A percentile compares a stretch with the other conserved stretches of the same genome.
Conservation (phyloP, 176 grass and related monocot genomes). For the Aegilops umbellulata region DNA sequence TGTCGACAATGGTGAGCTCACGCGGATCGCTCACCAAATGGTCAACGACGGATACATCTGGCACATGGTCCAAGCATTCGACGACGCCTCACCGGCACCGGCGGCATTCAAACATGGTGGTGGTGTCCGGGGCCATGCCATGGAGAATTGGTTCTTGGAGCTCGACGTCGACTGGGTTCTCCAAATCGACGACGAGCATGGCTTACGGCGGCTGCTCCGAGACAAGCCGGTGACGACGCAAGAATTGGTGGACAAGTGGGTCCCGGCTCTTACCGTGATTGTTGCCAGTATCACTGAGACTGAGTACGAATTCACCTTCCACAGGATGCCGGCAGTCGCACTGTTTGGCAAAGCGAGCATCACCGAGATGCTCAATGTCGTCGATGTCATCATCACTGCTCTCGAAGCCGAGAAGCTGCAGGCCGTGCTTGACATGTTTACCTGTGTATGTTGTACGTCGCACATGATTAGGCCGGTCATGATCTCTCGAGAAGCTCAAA, state of each 20-base stretch:
- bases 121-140: neutral
- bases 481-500: neutral
- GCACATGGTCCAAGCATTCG: too few species aligned
- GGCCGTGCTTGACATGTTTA: neutral
- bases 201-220: too few species aligned
- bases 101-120: neutral
- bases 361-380: neutral
- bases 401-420: neutral
- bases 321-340: accelerated
- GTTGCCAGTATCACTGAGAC: neutral
- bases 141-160: neutral
- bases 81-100: too few species aligned
- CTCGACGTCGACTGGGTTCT: neutral
- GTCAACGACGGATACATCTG: too few species aligned
- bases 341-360: neutral
- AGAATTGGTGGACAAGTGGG: neutral
- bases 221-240: neutral
- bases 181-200: neutral
- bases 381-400: neutral
- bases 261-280: neutral
- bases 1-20: too few species aligned
- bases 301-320: accelerated
- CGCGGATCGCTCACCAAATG: too few species aligned
- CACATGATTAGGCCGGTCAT: neutral
- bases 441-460: neutral